Conservation (phyloP, 345 rosid genomes). For the Dimocarpus longan region DNA sequence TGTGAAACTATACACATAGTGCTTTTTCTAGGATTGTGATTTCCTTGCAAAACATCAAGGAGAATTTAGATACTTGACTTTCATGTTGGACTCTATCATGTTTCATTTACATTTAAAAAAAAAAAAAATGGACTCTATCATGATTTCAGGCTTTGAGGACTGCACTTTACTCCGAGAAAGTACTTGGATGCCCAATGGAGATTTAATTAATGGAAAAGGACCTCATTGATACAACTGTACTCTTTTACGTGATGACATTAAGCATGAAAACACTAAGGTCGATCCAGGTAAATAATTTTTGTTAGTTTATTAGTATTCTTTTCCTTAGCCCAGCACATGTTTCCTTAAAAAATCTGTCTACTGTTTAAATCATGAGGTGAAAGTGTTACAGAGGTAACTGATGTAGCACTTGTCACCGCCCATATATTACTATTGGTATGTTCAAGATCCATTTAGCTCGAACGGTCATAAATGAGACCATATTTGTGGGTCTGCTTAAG, state of each 20-base stretch:
- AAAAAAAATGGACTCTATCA: constrained; percentile 9
- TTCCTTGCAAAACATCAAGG: too few species aligned
- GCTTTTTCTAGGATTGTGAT: constrained; percentile 1
- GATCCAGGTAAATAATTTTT: constrained; percentile 57
- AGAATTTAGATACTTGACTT: too few species aligned
- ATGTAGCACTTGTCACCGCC: too few species aligned
- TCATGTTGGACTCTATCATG: not conserved
- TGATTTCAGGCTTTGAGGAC: constrained; percentile 64
- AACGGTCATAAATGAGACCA: too few species aligned
- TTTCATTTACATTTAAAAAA: not conserved
- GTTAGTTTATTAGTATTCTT: not conserved
- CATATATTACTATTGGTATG: too few species aligned
- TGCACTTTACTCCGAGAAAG: constrained; percentile 71
- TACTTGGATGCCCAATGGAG: constrained; percentile 94
- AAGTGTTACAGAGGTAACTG: too few species aligned
- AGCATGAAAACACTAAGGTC: constrained; percentile 62
- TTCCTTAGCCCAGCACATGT: not conserved
- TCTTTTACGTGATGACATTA: constrained; percentile 75
- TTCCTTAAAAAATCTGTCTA: too few species aligned
- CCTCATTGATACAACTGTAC: constrained; percentile 73
- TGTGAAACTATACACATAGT: constrained; percentile 69
- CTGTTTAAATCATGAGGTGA: too few species aligned
- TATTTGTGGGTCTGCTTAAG: too few species aligned
- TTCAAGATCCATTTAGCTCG: too few species aligned
- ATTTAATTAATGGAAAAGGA: constrained; percentile 91